Evolutionary conservation across 1,139 yeast genomes (phyloP), one percentile per base, ranked within the genome.

Genomic region (Geotrichum macrosporum): DNA sequence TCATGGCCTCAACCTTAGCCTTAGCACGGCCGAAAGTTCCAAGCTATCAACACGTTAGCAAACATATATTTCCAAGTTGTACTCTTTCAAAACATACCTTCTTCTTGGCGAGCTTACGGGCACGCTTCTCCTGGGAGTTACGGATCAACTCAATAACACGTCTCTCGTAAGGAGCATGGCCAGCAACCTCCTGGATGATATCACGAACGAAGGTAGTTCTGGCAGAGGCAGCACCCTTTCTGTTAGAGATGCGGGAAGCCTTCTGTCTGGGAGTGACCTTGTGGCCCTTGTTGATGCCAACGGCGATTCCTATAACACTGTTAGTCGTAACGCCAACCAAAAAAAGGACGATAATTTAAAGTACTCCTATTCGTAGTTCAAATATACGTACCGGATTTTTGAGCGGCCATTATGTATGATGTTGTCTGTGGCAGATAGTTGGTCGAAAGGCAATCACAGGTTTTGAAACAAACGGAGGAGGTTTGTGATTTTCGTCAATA

Each of bases 101-200:
- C 95, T 87, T 92, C 94, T 94, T 94, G 65, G 97, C 96, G 72
- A 94, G 89, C 88, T 94, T 94, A 86, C 94, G 87, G 66, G 99
- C 98, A 81, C 98, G 94, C 95, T 94, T 94, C 80, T 94, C 99
- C 83, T 96, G 96, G 72, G 96, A 92, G 80, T 94, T 94, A 83
- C 98, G 92, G 84, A 94, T 81, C 78, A 94, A 82, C 78, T 94
- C 99, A 70, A 94, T 84, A 74, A 92, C 83, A 80, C 99, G 89
- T 81, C 96, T 89, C 80, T 94, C 98, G 77, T 94, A 94, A 77
- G 99, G 98, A 64, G 99, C 96, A 72, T 89, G 83, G 46, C 98
- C 98, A 63, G 96, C 79, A 69, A 94, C 97, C 79, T 94, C 99
- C 72, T 83, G 83, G 75, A 92, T 94, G 62, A 94, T 78, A 70